Evolutionary conservation across 129 eudicot genomes (phyloP), one percentile per base, ranked within the genome.

Genomic region (Kitagawia praeruptora): DNA sequence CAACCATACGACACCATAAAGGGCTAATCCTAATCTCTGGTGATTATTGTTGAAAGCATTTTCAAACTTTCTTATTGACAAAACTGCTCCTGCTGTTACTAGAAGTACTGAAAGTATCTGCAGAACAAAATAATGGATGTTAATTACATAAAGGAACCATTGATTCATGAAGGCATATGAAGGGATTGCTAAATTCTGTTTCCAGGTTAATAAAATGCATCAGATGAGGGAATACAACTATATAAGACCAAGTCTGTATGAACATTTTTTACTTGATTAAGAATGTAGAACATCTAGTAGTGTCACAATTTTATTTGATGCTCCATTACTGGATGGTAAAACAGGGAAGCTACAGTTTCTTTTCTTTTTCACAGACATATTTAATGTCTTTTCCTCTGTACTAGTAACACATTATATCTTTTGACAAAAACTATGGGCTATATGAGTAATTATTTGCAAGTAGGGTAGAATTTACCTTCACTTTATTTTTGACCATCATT

Each of bases 31-130:
- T 69, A 95, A 53, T 40, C 93, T 90, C 80, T 92, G 90, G 86
- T 95, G 99, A 45, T 61, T 79, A 84, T 95, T 95, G 85, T 85
- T 82, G 87, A 95, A 95, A 44, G 87, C 49, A 79, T 95, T 95
- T 75, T 90, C 91, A 46, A 92, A 92, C 79, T 88, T 84, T 85
- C 81, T 89, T 54, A 95, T 66, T 11, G 97, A 92, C 84, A 90
- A 77, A 76, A 95, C 78, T 69, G 96, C 93, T 76, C 85, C 98
- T 70, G 85, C 84, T 73, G 90, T 82, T 63, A 84, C 90, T 31
- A 95, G 84, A 69, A 89, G 85, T 48, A 95, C 87, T 8, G 94
- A 85, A 9, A 92, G 42, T 66, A 88, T 82, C 98, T 95, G 90
- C 80, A 82, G 70, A 78, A 45, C 10, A 46, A 53, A 53, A 51